Conservation (phyloP, 2,329 filamentous ascomycete genomes). For the Penicillium sp. region DNA sequence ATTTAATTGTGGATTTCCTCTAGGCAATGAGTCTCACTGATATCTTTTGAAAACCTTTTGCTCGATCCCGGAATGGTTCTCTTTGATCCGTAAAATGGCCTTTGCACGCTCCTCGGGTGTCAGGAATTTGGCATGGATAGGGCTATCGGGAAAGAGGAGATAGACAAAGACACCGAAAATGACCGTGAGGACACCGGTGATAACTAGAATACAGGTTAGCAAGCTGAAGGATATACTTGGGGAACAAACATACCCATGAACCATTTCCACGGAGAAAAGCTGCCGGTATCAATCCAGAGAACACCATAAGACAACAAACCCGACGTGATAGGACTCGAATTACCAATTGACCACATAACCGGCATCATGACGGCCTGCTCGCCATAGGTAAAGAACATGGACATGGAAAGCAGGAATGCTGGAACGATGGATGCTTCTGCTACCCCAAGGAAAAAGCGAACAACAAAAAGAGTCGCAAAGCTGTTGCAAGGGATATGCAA, state of each 20-base stretch:
- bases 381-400: constrained; percentile 41
- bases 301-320: constrained; percentile 47
- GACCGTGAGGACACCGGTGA: constrained; percentile 17
- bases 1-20: background rate
- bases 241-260: constrained; percentile 35
- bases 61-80: constrained; percentile 41
- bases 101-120: constrained; percentile 35
- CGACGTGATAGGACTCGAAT: constrained; percentile 41
- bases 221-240: background rate
- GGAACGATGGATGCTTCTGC: constrained; percentile 56
- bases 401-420: constrained; percentile 45
- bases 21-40: constrained; percentile 6
- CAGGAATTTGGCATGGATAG: constrained; percentile 34
- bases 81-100: constrained; percentile 37
- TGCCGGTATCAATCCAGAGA: constrained; percentile 40
- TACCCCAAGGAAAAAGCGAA: constrained; percentile 54
- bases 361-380: constrained; percentile 37
- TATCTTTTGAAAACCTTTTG: constrained; percentile 38
- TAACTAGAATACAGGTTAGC: constrained; percentile 7
- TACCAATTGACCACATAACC: constrained; percentile 45
- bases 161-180: constrained; percentile 31
- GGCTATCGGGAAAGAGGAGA: constrained; percentile 37
- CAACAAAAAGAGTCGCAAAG: constrained; percentile 50
- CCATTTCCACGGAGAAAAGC: constrained; percentile 43
- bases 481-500: constrained; percentile 48